Percentiles rank a stretch among this genome's conserved stretches.
phyloP scores from a whole-genome alignment of 2,329 filamentous ascomycete species.

The Ophiostoma tasmaniense region DNA sequence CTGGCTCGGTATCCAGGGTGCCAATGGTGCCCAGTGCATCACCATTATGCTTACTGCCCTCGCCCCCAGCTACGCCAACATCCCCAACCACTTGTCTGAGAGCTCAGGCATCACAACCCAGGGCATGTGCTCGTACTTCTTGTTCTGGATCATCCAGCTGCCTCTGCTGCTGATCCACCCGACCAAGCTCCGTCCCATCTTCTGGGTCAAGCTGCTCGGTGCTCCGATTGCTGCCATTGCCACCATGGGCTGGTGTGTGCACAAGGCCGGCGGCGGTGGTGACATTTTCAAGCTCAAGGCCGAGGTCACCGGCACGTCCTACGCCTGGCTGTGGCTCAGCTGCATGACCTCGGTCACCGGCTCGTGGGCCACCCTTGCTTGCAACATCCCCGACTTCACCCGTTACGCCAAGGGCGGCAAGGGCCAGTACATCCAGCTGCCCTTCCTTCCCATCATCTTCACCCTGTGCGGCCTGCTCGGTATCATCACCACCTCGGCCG shows the following conservation, averaged over 20 bases:
- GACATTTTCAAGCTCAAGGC: constrained; percentile 30
- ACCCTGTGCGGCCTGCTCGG: constrained; percentile 43
- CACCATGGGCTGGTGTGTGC: constrained; percentile 55
- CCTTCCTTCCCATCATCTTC: constrained; percentile 40
- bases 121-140: constrained; percentile 32
- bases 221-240: constrained; percentile 53
- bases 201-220: constrained; percentile 40
- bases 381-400: constrained; percentile 48
- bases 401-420: constrained; percentile 31
- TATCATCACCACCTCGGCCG: constrained; percentile 49
- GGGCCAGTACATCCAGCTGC: constrained; percentile 35
- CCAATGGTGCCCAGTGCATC: constrained; percentile 35
- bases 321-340: constrained; percentile 35
- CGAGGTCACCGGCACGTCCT: constrained; percentile 34
- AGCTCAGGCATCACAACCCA: constrained; percentile 32
- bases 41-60: constrained; percentile 27
- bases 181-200: constrained; percentile 27
- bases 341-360: constrained; percentile 39
- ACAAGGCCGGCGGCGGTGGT: constrained; percentile 45
- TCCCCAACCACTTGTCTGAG: constrained; percentile 30
- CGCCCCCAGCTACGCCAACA: constrained; percentile 29
- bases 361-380: constrained; percentile 35
- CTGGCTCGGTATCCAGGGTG: constrained; percentile 35
- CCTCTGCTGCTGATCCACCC: constrained; percentile 22
- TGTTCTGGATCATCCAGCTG: constrained; percentile 32